Percentiles rank a stretch among this genome's conserved stretches.
phyloP scores from a whole-genome alignment of 2,329 filamentous ascomycete genomes.

The Cladosporium halotolerans region DNA sequence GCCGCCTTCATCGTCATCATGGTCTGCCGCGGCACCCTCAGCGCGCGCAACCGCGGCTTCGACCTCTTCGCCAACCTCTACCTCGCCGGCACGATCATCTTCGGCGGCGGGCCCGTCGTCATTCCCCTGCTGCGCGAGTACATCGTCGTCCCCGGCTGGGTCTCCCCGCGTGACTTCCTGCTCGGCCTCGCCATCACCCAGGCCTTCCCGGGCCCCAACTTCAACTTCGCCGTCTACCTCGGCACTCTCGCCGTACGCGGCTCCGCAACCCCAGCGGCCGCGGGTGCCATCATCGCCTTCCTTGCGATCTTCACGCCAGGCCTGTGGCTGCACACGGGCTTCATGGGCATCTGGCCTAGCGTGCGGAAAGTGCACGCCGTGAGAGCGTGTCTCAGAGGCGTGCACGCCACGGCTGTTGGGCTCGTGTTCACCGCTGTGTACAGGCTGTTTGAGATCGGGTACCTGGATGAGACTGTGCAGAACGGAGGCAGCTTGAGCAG shows the following conservation, averaged over 20 bases:
- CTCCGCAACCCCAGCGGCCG: conserved; percentile 23
- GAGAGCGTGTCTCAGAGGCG: conserved; percentile 31
- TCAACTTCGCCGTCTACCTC: conserved; percentile 46
- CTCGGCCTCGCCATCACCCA: conserved; percentile 67
- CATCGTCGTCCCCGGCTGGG: conserved; percentile 63
- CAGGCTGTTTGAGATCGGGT: conserved; percentile 40
- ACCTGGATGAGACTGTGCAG: conserved; percentile 32
- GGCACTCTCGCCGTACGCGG: conserved; percentile 33
- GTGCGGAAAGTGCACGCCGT: conserved; percentile 32
- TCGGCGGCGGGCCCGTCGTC: conserved; percentile 41
- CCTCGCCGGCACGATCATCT: conserved; percentile 59
- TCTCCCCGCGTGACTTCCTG: conserved; percentile 63
- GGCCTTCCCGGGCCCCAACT: conserved; percentile 60
- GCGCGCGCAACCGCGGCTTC: conserved; percentile 43
- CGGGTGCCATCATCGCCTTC: conserved; percentile 34
- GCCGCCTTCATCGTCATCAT: conserved; percentile 51
- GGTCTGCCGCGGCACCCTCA: conserved; percentile 38
- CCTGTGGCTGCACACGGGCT: conserved; percentile 31
- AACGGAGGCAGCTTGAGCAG: conserved; percentile 32
- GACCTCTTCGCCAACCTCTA: conserved; percentile 67
- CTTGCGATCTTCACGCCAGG: conserved; percentile 37
- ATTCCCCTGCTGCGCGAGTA: conserved; percentile 39
- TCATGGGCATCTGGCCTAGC: conserved; percentile 35
- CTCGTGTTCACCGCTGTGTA: conserved; percentile 42
- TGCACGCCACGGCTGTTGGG: conserved; percentile 39